Percentiles rank a stretch among this genome's conserved stretches.
Conservation (phyloP, 371 early-diverging fungal species). For the Apophysomyces variabilis region DNA sequence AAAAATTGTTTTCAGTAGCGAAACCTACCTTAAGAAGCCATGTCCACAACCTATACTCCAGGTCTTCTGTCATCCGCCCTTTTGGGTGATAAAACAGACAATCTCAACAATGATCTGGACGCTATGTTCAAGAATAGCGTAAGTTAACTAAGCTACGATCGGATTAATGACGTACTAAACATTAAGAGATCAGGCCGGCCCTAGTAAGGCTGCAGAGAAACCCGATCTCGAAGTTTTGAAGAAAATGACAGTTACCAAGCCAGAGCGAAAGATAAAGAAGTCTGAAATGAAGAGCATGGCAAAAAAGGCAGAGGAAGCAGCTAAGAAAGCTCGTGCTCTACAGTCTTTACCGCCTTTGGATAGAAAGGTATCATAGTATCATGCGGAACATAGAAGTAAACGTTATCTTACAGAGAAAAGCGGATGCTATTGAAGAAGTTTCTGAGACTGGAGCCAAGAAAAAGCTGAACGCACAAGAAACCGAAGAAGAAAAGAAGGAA, state of each 20-base stretch:
- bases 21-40: neutral
- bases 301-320: constrained; percentile 38
- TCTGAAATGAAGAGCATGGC: constrained; percentile 30
- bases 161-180: neutral
- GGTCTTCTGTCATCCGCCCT: constrained; percentile 11
- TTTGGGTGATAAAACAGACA: constrained; percentile 27
- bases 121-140: constrained; percentile 59
- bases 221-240: constrained; percentile 37
- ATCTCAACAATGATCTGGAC: constrained; percentile 51
- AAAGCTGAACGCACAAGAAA: constrained; percentile 25
- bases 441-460: constrained; percentile 20
- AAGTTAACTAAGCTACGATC: constrained; percentile 6
- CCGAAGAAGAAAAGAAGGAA: constrained; percentile 57
- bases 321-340: constrained; percentile 36
- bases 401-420: constrained; percentile 5
- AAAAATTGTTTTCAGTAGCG: no score
- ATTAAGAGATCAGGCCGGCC: constrained; percentile 13
- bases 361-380: constrained; percentile 26
- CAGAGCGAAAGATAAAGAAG: constrained; percentile 30
- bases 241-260: constrained; percentile 25
- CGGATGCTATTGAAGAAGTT: constrained; percentile 24
- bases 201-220: constrained; percentile 17
- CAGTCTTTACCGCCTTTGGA: constrained; percentile 30
- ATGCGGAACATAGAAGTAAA: neutral
- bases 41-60: constrained; percentile 11